Conservation (phyloP, 257 asterid genomes). For the Capsicum rhomboideum region DNA sequence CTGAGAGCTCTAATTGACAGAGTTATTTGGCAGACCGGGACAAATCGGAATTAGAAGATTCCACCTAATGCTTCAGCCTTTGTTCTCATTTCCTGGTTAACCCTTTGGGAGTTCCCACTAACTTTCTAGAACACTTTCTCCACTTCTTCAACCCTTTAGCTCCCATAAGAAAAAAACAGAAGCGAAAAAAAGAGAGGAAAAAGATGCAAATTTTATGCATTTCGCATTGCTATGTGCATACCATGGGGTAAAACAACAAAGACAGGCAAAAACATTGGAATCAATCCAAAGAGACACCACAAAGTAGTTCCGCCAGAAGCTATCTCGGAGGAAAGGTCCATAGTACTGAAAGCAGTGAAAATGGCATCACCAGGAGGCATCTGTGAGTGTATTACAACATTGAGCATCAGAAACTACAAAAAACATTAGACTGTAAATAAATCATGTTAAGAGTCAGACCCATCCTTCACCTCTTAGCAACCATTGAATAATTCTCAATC, state of each 20-base stretch:
- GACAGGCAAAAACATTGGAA: slow-evolving; percentile 20
- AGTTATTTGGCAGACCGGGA: background rate
- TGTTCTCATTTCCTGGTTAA: background rate
- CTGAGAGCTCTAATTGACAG: background rate
- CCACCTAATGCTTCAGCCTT: background rate
- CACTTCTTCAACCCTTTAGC: background rate
- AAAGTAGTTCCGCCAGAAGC: slow-evolving; percentile 23
- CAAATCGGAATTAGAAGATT: slow-evolving; percentile 3
- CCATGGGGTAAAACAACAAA: slow-evolving; percentile 8
- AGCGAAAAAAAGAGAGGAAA: background rate
- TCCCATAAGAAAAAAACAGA: background rate
- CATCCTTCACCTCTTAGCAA: slow-evolving; percentile 30
- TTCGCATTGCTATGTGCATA: slow-evolving; percentile 7
- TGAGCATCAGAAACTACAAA: slow-evolving; percentile 28
- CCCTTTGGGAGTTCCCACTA: background rate
- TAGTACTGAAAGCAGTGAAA: slow-evolving; percentile 28
- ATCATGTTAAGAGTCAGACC: slow-evolving; percentile 19
- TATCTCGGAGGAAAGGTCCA: slow-evolving; percentile 28
- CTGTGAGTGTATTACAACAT: slow-evolving; percentile 36
- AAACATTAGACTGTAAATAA: slow-evolving; percentile 16
- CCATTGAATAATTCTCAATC: slow-evolving; percentile 1
- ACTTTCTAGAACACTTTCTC: background rate
- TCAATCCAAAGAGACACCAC: slow-evolving; percentile 33
- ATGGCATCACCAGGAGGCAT: slow-evolving; percentile 31
- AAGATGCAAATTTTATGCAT: background rate